Percentiles rank a stretch among this genome's conserved stretches.
Conservation (phyloP, 140 eudicot genomes). For the Artemisia princeps region DNA sequence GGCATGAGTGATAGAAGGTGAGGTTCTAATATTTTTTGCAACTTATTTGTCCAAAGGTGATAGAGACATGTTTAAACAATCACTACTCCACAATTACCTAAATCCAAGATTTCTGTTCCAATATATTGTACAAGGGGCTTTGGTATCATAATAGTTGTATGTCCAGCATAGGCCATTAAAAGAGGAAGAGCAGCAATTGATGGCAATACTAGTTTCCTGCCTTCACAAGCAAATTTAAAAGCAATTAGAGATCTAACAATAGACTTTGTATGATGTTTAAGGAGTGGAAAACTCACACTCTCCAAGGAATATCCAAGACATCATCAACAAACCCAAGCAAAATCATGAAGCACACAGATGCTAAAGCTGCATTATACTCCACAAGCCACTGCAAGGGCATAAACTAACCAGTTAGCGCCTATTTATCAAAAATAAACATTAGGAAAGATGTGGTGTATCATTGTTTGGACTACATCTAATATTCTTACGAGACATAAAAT, state of each 20-base stretch:
- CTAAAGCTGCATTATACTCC: conserved; percentile 94
- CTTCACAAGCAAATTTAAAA: conserved; percentile 31
- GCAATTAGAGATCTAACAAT: conserved; percentile 11
- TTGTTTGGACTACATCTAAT: neutral
- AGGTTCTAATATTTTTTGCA: neutral
- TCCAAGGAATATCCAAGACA: conserved; percentile 93
- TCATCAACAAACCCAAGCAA: conserved; percentile 96
- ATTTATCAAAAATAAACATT: neutral
- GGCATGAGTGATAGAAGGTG: conserved; percentile 12
- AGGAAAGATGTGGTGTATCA: neutral
- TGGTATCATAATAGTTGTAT: conserved; percentile 85
- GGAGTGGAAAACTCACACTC: conserved; percentile 69
- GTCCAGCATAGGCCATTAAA: conserved; percentile 98
- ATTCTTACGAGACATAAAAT: too few species aligned
- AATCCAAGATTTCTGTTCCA: conserved; percentile 68
- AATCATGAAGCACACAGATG: conserved; percentile 91
- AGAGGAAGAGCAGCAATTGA: conserved; percentile 94
- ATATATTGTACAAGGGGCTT: conserved; percentile 82
- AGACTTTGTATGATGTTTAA: conserved; percentile 5
- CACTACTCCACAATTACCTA: conserved; percentile 41
- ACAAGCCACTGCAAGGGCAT: conserved; percentile 75
- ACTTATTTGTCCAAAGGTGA: conserved; percentile 5
- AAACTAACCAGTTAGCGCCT: conserved; percentile 16
- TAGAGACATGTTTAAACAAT: neutral
- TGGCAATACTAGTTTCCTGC: conserved; percentile 81